phyloP scores from a whole-genome alignment of 75 land plant genomes.

The Azolla pinnata region DNA sequence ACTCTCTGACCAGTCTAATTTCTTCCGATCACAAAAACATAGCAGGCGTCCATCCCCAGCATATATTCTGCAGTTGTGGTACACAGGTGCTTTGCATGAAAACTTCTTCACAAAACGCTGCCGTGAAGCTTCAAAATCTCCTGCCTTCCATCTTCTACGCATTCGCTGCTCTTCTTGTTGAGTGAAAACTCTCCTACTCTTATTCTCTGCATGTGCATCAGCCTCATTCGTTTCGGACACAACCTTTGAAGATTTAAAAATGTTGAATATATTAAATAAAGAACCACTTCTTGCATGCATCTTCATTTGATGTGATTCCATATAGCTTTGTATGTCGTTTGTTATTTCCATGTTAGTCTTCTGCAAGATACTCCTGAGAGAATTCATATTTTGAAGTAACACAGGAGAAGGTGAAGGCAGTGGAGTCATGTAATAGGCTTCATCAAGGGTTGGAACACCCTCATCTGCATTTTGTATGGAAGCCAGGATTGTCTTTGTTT shows the following conservation, averaged over 20 bases:
- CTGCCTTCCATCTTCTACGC: neutral
- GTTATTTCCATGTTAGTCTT: neutral
- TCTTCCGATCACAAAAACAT: slow-evolving; percentile 87
- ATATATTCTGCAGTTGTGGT: slow-evolving; percentile 94
- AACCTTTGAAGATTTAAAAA: neutral
- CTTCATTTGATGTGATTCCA: neutral
- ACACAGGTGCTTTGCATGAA: slow-evolving; percentile 96
- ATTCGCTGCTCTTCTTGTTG: neutral
- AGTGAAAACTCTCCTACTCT: neutral
- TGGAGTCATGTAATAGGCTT: slow-evolving; percentile 16
- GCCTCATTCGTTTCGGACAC: neutral
- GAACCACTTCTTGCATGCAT: neutral
- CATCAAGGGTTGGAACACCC: slow-evolving; percentile 16
- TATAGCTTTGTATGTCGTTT: neutral
- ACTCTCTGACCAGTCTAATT: slow-evolving; percentile 76
- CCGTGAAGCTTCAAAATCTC: slow-evolving; percentile 44
- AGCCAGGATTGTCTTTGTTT: slow-evolving; percentile 21
- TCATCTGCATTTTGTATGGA: slow-evolving; percentile 43
- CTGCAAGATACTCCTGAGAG: slow-evolving; percentile 13
- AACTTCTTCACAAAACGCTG: slow-evolving; percentile 77
- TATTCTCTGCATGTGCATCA: neutral
- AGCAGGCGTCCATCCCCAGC: slow-evolving; percentile 94
- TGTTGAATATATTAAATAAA: neutral
- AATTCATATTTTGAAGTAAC: slow-evolving; percentile 36
- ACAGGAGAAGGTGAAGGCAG: slow-evolving; percentile 67